Evolutionary conservation across 768 basidiomycete genomes (phyloP), one percentile per base, ranked within the genome.

Genomic region (Suillus weaverae): DNA sequence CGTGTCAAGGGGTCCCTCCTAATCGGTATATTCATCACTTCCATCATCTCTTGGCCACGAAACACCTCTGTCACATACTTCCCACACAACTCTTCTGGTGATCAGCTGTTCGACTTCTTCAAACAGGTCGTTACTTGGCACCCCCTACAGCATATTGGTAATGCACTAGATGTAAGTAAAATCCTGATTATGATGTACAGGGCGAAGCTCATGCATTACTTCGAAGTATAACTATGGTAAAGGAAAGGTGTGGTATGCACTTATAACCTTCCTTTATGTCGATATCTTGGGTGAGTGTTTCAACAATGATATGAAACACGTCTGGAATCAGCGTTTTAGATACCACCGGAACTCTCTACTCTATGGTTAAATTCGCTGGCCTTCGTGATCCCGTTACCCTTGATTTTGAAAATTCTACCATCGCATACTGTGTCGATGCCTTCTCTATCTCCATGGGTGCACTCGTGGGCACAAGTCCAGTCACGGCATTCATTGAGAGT

Each of bases 281-380:
- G 91, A 92, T 76, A 91, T 94, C 67, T 83, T 92, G 70, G 89
- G 87, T 89, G 68, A 54, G 83, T 36, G 20, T 13, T 44, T 53
- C 35, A 54, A 8, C 6, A 13, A 32, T 44, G 18, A n/a, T 26
- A 33, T 60, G 20, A 64, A 38, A 22, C 60, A 11, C 14, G 2
- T 18, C 35, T 41, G 50, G 44, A 22, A 38, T 26, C 20, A 35
- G n/a, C 46, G 38, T 26, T 39, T 60, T 63, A 16, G 78, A 81
- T 64, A 82, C 79, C 35, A 83, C 80, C 62, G 89, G 93, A 71
- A 94, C 93, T 10, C 80, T 95, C 5, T 94, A 94, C 73, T 90
- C 93, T 44, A 94, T 95, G 93, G 91, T 92, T 61, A 93, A 91
- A 74, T 94, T 94, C 67, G 92, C 93, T 7, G 91, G 91, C n/a